Base-by-base conservation (phyloP, 768 basidiomycete genomes). In the Boletus speciosus region DNA sequence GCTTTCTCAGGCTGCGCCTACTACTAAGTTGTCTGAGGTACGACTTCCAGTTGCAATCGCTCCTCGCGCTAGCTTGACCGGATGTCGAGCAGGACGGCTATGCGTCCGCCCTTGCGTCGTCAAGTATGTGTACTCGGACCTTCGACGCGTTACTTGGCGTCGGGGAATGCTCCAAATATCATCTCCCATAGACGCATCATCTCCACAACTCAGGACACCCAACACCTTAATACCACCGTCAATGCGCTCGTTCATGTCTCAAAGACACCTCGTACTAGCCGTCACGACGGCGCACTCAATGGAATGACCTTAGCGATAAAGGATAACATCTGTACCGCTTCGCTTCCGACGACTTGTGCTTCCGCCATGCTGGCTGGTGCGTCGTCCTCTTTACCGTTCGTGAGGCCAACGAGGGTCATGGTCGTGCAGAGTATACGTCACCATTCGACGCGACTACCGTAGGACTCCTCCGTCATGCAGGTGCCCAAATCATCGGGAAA, bases 371-470 rank as follows among this genome's bases (percentile, higher is more conserved):
- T 98, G 14, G 70, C 74, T 55, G 78, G 90, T 88, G 32, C 53
- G 71, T 65, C 32, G 5, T 29, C 23, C 19, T 43, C 37, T 31
- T 29, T 49, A 34, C 49, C 49, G 29, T 31, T 2, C 37, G 32
- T 15, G 6, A 12, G n/a, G 8, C 21, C 29, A 42, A 39, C 32
- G 21, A 1, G 16, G 21, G 3, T 41, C 49, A 42, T 6, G n/a
- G 25, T 39, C 42, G 11, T 23, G 36, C 60, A 93, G 90, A 80
- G 37, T 97, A 90, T 64, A 69, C 61, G 0, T 83, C 95, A 0
- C 91, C 92, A 0, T 93, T 88, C 65, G 88, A 93, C 66, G 91
- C 96, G 46, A 96, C 93, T 1, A 89, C 88, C 6, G 90, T 97
- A 0, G 55, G 71, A 5, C 71, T 85, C 10, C 71, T 98, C 3